These are phyloP conservation scores for Wickerhamomyces subpelliculosus DNA, from an alignment of 805 yeast species.

Conservation along the genomic window DNA sequence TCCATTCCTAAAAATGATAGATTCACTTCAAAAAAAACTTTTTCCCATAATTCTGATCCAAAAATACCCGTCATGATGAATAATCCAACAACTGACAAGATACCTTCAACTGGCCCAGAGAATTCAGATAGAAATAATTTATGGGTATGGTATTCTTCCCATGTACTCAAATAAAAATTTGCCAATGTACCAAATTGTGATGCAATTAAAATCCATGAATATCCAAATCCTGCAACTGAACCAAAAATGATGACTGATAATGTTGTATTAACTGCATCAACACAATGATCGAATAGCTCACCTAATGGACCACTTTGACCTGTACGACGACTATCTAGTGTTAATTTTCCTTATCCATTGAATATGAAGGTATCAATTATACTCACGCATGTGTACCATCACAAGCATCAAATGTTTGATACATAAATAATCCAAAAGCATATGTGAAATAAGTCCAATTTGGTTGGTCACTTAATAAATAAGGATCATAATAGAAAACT, in stretches of 20 bases:
- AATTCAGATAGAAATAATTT: conserved; percentile 67
- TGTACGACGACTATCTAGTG: conserved; percentile 50
- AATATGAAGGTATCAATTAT: background rate
- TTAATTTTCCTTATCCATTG: background rate
- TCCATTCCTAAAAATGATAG: conserved; percentile 10
- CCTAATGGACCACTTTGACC: conserved; percentile 95
- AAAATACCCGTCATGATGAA: conserved; percentile 56
- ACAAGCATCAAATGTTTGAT: conserved; percentile 94
- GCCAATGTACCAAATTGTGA: conserved; percentile 69
- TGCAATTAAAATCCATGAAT: conserved; percentile 49
- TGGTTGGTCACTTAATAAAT: conserved; percentile 52
- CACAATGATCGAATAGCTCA: conserved; percentile 88
- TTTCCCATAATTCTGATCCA: conserved; percentile 68
- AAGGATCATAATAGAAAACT: conserved; percentile 70
- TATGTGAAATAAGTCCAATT: conserved; percentile 70
- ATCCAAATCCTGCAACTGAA: conserved; percentile 73
- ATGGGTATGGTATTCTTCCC: conserved; percentile 95
- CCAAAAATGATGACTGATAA: conserved; percentile 68
- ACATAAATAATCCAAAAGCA: conserved; percentile 79
- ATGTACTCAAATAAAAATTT: conserved; percentile 83
- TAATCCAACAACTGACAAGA: conserved; percentile 50
- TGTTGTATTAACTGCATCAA: conserved; percentile 70
- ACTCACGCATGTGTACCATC: conserved; percentile 82
- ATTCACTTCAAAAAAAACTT: conserved; percentile 30
- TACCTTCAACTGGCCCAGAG: conserved; percentile 96